Evolutionary conservation across 1,284 basidiomycete species (phyloP), one percentile per base, ranked within the genome.

Genomic region (Sanghuangporus baumii): DNA sequence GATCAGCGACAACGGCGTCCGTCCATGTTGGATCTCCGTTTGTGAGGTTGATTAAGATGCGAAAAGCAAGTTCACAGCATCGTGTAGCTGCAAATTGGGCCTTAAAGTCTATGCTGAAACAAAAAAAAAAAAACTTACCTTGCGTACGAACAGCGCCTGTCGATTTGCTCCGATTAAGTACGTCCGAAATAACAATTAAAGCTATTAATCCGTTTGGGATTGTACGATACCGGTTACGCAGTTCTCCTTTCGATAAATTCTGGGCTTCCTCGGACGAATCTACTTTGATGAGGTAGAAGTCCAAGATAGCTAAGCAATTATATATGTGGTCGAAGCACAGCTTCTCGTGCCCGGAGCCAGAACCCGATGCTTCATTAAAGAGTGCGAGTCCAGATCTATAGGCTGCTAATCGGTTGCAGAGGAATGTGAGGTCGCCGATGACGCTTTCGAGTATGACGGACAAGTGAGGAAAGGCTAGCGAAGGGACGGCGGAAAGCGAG

Each of bases 31-130:
- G 68, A 67, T 84, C 81, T 23, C 79, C 79, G 66, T 90, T 87
- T 0, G 88, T 87, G 11, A 90, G 73, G 60, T 83, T 87, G 61
- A 91, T 84, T 37, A 91, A 79, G 6, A 88, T 81, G 0, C 88
- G 83, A 3, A 90, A 76, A 3, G 79, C 74, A 1, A 80, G 76
- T 60, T 87, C 85, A 37, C 83, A 71, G 66, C 84, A 89, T 66
- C 73, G 76, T 51, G 72, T 73, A 3, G 77, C 82, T 78, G 68
- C 55, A 59, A 36, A 20, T 18, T 55, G 68, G 16, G 4, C 3
- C 41, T 26, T 51, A 16, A 26, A 36, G 6, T 34, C 26, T 8
- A 37, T 2, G 48, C 37, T 12, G 61, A 60, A 9, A 40, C 11
- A 47, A 47, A 3, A 0, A n/a, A n/a, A 31, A 12, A 34, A 1